Evolutionary conservation across 495 filamentous ascomycete species (phyloP), one percentile per base, ranked within the genome.

Genomic region (Physcia stellaris): DNA sequence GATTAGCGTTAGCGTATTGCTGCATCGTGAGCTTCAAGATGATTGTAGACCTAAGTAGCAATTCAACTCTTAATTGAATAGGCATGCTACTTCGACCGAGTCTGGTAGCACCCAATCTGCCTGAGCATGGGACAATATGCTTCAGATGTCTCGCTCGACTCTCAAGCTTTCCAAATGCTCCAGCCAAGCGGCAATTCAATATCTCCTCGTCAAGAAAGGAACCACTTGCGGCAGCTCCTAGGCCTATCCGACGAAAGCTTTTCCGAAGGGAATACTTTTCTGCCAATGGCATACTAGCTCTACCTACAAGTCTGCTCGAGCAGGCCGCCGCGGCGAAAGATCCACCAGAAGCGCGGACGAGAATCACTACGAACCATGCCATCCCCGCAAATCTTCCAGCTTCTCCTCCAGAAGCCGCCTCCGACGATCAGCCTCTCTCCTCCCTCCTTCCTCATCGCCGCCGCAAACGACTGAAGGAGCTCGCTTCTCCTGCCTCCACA

Each of bases 381-480:
- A 12, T 7, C 2, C 3, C 13, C 2, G 4, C 13, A 11, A 6
- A 6, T 16, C 1, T 20, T 12, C 16, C 13, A 9, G 13, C 10
- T 6, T 11, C 13, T 22, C 16, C 6, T 13, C 3, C 3, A 17
- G 2, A 12, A 22, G n/a, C 6, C 33, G 15, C n/a, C 12, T 11
- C 18, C 33, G 6, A 6, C 33, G 24, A 6, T 18, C 11, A 12
- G 4, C 19, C 12, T 11, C 33, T 4, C 7, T 13, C 38, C 15
- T 32, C 43, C 39, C 63, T 68, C 55, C 48, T 63, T 16, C 67
- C 67, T 34, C 66, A 70, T 50, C 60, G 66, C 27, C 57, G 65
- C 30, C 63, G 68, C 41, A 71, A 67, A 51, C 59, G 67, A 12
- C 50, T 68, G 41, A 71, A 67, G 55, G 57, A 60, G 29, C 52